These are phyloP conservation scores for Casuarina glauca DNA, from an alignment of 306 rosid genomes.

Conservation along the genomic window DNA sequence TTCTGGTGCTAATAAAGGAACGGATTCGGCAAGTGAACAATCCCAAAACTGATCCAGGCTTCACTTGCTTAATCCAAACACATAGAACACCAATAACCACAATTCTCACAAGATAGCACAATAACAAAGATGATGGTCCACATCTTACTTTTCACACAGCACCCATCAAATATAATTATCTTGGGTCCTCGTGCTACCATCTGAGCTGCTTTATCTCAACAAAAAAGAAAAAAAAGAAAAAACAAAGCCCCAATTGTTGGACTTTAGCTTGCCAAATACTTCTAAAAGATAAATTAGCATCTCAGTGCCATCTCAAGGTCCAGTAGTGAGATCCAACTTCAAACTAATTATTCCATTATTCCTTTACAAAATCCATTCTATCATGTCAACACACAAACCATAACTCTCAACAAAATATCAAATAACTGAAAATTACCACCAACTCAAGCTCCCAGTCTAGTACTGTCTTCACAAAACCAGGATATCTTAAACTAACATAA, in stretches of 20 bases:
- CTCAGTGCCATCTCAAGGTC: not conserved
- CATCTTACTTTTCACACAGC: not conserved
- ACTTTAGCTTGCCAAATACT: not conserved
- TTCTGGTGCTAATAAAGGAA: not conserved
- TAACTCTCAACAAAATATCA: not conserved
- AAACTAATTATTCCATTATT: not conserved
- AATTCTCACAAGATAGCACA: not conserved
- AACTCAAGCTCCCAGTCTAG: not conserved
- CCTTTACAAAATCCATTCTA: not conserved
- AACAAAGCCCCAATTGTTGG: no score
- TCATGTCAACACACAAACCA: not conserved
- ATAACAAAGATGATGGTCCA: not conserved
- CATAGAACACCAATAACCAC: not conserved
- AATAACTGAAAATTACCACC: not conserved
- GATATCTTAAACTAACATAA: slow-evolving; percentile 8
- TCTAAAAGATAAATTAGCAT: not conserved
- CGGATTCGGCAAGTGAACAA: not conserved
- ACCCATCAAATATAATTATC: not conserved
- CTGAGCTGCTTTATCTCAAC: not conserved
- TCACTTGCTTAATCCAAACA: not conserved
- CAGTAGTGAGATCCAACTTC: not conserved
- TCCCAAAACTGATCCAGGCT: not conserved
- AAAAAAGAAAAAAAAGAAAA: no score
- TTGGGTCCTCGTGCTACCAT: not conserved
- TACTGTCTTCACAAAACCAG: slow-evolving; percentile 6